These are phyloP conservation scores for Ceratocystis cacaofunesta DNA, from an alignment of 2,329 filamentous ascomycete genomes.

Conservation along the genomic window DNA sequence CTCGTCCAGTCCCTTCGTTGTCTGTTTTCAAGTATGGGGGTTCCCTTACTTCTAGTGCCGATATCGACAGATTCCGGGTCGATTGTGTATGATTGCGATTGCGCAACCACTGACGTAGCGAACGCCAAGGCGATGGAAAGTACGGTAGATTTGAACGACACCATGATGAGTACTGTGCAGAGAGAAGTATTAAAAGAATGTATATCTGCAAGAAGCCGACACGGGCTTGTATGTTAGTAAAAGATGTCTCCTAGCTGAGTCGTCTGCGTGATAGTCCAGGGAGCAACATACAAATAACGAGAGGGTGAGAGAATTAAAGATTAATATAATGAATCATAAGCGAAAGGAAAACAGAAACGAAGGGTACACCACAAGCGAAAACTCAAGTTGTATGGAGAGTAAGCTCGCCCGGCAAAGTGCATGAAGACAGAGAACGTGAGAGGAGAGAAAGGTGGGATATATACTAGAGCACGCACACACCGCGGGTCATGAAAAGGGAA, in stretches of 20 bases:
- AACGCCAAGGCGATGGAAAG: slow-evolving; percentile 36
- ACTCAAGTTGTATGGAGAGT: no score
- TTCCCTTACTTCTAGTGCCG: slow-evolving; percentile 34
- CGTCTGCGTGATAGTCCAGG: background rate
- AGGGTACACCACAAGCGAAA: background rate
- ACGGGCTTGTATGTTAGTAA: background rate
- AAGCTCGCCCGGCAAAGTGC: background rate
- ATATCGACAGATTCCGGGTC: slow-evolving; percentile 45
- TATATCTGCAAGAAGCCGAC: background rate
- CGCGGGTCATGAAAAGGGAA: background rate
- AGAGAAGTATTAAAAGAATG: background rate
- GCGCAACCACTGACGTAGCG: slow-evolving; percentile 37
- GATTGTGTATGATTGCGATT: slow-evolving; percentile 41
- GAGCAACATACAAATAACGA: background rate
- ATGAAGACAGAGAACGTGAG: background rate
- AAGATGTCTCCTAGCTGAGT: background rate
- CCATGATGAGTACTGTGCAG: background rate
- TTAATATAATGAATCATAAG: background rate
- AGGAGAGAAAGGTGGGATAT: background rate
- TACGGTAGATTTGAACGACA: slow-evolving; percentile 9
- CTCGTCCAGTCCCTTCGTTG: no score
- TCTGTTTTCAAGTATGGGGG: no score
- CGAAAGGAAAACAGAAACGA: background rate
- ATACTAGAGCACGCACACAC: background rate
- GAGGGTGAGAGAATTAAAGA: background rate